Conservation (phyloP, 768 basidiomycete species). For the Suillus plorans region DNA sequence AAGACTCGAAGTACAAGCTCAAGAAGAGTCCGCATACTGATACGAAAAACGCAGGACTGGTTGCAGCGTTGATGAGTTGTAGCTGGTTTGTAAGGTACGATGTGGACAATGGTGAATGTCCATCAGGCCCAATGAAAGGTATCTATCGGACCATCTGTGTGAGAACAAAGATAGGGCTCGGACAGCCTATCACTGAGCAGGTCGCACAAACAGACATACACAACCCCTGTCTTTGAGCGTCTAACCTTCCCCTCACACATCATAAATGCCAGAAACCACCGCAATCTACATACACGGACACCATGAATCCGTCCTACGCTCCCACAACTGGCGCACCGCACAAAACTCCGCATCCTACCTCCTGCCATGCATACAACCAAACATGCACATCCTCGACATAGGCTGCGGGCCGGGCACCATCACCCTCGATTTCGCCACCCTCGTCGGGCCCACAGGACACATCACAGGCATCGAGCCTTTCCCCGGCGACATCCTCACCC, state of each 20-base stretch:
- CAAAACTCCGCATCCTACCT: conserved; percentile 43
- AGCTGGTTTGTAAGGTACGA: too few species aligned
- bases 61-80: too few species aligned
- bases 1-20: too few species aligned
- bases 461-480: conserved; percentile 44
- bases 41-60: too few species aligned
- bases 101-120: too few species aligned
- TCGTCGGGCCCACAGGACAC: conserved; percentile 36
- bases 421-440: conserved; percentile 41
- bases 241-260: background rate
- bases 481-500: conserved; percentile 30
- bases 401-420: conserved; percentile 56
- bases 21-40: too few species aligned
- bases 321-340: conserved; percentile 39
- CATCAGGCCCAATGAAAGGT: too few species aligned
- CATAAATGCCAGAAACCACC: conserved; percentile 9
- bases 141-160: too few species aligned
- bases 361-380: conserved; percentile 34
- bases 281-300: conserved; percentile 26
- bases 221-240: background rate
- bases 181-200: too few species aligned
- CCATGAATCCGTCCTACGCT: conserved; percentile 32
- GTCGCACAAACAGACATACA: too few species aligned
- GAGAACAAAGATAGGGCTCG: too few species aligned
- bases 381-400: conserved; percentile 46